phyloP scores from a whole-genome alignment of 2,329 filamentous ascomycete species.

The Diaporthe nobilis region DNA sequence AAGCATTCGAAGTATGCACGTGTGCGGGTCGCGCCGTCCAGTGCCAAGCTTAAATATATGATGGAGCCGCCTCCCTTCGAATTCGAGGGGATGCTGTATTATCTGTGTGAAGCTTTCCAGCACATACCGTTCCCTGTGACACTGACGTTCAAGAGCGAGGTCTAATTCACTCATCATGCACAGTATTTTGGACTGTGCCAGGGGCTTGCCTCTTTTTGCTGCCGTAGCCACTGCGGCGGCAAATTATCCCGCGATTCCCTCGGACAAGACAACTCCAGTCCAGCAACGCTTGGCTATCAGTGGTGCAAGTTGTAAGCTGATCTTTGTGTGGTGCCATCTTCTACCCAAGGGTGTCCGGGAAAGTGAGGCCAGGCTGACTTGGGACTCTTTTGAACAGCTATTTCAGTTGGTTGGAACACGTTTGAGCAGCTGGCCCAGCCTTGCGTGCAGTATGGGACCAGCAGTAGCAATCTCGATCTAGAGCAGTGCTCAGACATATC shows the following conservation, averaged over 20 bases:
- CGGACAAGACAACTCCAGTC: slow-evolving; percentile 39
- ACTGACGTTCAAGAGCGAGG: neutral
- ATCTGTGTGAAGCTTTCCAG: no score
- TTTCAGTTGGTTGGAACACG: slow-evolving; percentile 42
- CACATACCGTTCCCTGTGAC: neutral
- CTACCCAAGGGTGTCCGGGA: slow-evolving; percentile 50
- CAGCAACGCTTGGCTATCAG: slow-evolving; percentile 41
- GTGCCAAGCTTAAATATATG: slow-evolving; percentile 3
- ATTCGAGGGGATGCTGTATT: neutral
- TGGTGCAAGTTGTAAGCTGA: slow-evolving; percentile 36
- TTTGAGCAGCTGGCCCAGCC: slow-evolving; percentile 35
- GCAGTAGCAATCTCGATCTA: neutral
- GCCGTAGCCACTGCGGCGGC: slow-evolving; percentile 19
- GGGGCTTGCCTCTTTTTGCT: slow-evolving; percentile 19
- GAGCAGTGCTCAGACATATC: slow-evolving; percentile 38
- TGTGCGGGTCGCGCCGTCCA: slow-evolving; percentile 14
- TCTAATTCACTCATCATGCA: slow-evolving; percentile 10
- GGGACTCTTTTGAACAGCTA: slow-evolving; percentile 58
- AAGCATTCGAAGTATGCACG: neutral
- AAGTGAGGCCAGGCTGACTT: slow-evolving; percentile 53
- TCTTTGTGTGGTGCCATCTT: neutral
- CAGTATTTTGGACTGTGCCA: neutral
- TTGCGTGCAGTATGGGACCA: slow-evolving; percentile 41
- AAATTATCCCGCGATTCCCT: slow-evolving; percentile 38
- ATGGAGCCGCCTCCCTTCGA: neutral